These are phyloP conservation scores for Raffaelea arxii DNA, from an alignment of 2,329 filamentous ascomycete species.

Conservation along the genomic window DNA sequence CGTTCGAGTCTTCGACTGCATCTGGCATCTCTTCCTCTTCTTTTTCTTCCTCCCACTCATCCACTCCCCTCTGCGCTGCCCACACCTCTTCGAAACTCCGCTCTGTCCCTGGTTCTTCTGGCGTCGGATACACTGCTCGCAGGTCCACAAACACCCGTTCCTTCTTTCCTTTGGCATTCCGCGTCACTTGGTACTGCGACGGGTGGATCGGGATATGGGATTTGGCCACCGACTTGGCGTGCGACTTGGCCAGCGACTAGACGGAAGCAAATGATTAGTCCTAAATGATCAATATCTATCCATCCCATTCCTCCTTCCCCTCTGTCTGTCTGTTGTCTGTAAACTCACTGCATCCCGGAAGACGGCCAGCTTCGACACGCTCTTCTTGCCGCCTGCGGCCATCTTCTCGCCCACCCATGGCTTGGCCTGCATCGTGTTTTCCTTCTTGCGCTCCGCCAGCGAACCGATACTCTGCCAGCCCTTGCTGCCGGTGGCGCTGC, in stretches of 20 bases:
- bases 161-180: constrained; percentile 72
- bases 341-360: constrained; percentile 92
- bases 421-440: constrained; percentile 76
- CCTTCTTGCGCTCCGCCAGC: constrained; percentile 81
- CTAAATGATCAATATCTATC: constrained; percentile 74
- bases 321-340: constrained; percentile 7
- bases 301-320: neutral
- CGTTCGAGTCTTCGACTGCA: too few relatives aligned
- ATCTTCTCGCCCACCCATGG: constrained; percentile 90
- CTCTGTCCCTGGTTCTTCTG: constrained; percentile 61
- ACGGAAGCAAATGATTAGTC: constrained; percentile 67
- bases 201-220: constrained; percentile 58
- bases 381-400: constrained; percentile 76
- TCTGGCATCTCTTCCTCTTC: too few relatives aligned
- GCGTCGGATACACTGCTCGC: constrained; percentile 73
- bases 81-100: constrained; percentile 87
- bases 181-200: constrained; percentile 64
- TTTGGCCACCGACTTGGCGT: constrained; percentile 46
- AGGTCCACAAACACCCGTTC: constrained; percentile 85
- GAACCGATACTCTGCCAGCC: constrained; percentile 93
- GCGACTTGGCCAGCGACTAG: constrained; percentile 48
- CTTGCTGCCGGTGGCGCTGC: constrained; percentile 44
- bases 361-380: constrained; percentile 72
- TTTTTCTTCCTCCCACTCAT: too few relatives aligned
- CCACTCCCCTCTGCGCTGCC: constrained; percentile 65